Base-by-base conservation (phyloP, 768 basidiomycete genomes). In the Suillus subalutaceus region DNA sequence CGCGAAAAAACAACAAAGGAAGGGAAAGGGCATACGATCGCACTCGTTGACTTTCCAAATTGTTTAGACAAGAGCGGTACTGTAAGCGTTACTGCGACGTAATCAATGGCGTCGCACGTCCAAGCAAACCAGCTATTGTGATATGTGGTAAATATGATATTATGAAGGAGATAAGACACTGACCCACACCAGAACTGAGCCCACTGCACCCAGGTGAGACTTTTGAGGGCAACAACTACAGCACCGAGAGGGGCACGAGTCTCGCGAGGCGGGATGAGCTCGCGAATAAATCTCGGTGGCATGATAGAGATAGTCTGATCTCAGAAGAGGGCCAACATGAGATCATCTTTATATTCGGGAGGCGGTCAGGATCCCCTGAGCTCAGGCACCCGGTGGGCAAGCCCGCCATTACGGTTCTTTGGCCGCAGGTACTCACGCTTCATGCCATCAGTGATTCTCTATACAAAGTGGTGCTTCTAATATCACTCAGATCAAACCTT, bases 81-180 rank as follows among this genome's bases (percentile, higher is more conserved):
- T 56, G 83, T 86, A 88, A 86, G 32, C 32, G 37, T 10, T 8
- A 90, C 94, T 16, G 86, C 84, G 80, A 95, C 95, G 78, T 92
- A 95, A 74, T 95, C 94, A 74, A 92, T 86, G 0, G 93, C 92
- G 72, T 94, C 93, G 77, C 87, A 89, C 2, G 89, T 90, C 94
- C 94, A 96, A 0, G 92, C 92, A 18, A 95, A 79, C 90, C 90
- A 94, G 50, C 89, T 90, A 69, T 30, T 30, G 1, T 38, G 53
- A 43, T 37, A 44, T 57, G 16, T 37, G 32, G 30, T 46, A n/a
- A 20, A 26, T 13, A 41, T 41, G 40, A 44, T 41, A 1, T 26
- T 16, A 15, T 4, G 20, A n/a, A 13, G 55, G 32, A 32, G 15
- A 30, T 15, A 10, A 9, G 58, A 63, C n/a, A 71, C 72, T 59